A percentile compares a stretch with the other conserved stretches of the same genome.
Evolutionary conservation across 1,284 basidiomycete genomes (phyloP).

Genomic region (Malassezia arunalokei): DNA sequence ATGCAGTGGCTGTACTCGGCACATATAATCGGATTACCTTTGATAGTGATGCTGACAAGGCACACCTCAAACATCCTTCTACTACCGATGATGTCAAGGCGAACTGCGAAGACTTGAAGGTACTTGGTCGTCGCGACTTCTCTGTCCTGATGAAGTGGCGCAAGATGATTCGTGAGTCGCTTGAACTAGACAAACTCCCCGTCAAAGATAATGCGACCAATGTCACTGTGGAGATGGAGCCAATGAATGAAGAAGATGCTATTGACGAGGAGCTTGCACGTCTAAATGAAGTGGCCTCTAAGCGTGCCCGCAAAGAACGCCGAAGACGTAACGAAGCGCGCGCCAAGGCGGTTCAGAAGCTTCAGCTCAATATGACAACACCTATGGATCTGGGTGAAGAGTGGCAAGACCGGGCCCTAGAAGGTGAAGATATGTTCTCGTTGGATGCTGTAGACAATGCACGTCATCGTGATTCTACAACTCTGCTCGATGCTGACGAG

Average conservation of each 20-base stretch:
- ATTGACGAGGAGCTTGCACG: constrained; percentile 64
- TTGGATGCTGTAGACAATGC: constrained; percentile 18
- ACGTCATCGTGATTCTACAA: neutral
- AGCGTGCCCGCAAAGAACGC: constrained; percentile 64
- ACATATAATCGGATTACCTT: constrained; percentile 74
- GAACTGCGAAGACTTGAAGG: constrained; percentile 84
- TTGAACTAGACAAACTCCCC: constrained; percentile 28
- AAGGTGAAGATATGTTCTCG: constrained; percentile 31
- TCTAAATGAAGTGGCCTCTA: constrained; percentile 66
- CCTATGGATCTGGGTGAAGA: constrained; percentile 90
- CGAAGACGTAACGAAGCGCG: constrained; percentile 80
- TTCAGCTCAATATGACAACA: constrained; percentile 95
- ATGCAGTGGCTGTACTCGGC: constrained; percentile 62
- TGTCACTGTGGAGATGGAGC: constrained; percentile 56
- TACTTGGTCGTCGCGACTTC: constrained; percentile 94
- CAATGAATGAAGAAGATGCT: constrained; percentile 51
- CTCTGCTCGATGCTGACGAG: constrained; percentile 12
- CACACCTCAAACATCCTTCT: constrained; percentile 54
- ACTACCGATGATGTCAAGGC: constrained; percentile 62
- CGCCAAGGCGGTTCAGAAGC: constrained; percentile 73
- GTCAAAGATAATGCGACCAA: constrained; percentile 20
- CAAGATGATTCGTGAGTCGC: constrained; percentile 60
- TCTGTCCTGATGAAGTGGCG: constrained; percentile 81
- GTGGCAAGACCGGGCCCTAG: constrained; percentile 33
- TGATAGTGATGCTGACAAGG: constrained; percentile 56